phyloP scores from a whole-genome alignment of 2,329 filamentous ascomycete genomes.

The Dactylonectria estremocensis region DNA sequence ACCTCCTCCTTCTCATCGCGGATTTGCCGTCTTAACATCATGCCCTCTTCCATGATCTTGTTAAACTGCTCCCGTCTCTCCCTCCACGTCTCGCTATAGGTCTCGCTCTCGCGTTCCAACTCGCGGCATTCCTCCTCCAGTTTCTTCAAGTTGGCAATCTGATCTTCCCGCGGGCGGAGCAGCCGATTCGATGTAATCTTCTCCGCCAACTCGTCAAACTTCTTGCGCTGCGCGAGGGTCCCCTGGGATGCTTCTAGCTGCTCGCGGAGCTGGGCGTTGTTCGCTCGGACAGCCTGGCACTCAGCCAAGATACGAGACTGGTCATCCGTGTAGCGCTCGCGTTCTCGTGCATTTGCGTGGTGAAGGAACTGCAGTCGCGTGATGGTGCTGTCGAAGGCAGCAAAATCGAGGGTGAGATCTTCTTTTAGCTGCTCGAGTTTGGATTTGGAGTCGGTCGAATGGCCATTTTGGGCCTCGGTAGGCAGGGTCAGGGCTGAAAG shows the following conservation, averaged over 20 bases:
- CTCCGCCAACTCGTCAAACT: slow-evolving; percentile 89
- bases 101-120: slow-evolving; percentile 85
- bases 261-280: slow-evolving; percentile 79
- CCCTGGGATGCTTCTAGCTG: slow-evolving; percentile 84
- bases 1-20: slow-evolving; percentile 97
- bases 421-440: slow-evolving; percentile 80
- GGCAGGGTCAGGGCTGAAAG: slow-evolving; percentile 71
- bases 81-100: slow-evolving; percentile 86
- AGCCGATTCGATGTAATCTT: slow-evolving; percentile 87
- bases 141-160: slow-evolving; percentile 82
- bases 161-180: slow-evolving; percentile 87
- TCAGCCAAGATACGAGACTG: slow-evolving; percentile 85
- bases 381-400: slow-evolving; percentile 88
- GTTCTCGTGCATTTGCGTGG: slow-evolving; percentile 86
- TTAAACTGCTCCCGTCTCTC: slow-evolving; percentile 91
- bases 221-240: slow-evolving; percentile 83
- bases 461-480: slow-evolving; percentile 56
- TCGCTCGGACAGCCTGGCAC: slow-evolving; percentile 82
- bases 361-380: slow-evolving; percentile 90
- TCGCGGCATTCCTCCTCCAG: slow-evolving; percentile 91
- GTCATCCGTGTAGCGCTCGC: slow-evolving; percentile 85
- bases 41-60: slow-evolving; percentile 91
- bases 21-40: slow-evolving; percentile 86
- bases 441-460: slow-evolving; percentile 62
- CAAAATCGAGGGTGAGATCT: slow-evolving; percentile 90